A percentile compares a stretch with the other conserved stretches of the same genome.
Evolutionary conservation across 352 stramenopile genomes (phyloP).

Genomic region (Phytophthora sansomeana): DNA sequence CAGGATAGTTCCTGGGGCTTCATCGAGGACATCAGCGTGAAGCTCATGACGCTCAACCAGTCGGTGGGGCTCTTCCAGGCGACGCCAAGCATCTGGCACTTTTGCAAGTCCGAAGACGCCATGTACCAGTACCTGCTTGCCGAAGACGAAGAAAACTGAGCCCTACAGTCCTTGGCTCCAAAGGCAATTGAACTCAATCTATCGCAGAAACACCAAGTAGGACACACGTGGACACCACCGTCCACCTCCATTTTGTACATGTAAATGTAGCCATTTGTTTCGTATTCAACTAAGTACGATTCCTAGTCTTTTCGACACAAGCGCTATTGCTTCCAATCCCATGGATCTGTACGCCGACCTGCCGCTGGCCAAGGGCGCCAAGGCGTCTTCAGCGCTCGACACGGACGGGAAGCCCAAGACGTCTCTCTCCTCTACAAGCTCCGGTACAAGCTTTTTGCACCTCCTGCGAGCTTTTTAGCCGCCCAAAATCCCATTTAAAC

Average conservation of each 20-base stretch:
- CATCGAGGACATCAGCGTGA: slow-evolving; percentile 78
- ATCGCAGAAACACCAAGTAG: neutral
- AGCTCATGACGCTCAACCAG: slow-evolving; percentile 69
- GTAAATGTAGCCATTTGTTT: slow-evolving; percentile 36
- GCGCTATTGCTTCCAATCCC: neutral
- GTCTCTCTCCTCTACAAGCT: slow-evolving; percentile 37
- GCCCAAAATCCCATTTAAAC: slow-evolving; percentile 2
- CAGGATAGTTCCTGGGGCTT: slow-evolving; percentile 87
- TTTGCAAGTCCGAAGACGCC: slow-evolving; percentile 82
- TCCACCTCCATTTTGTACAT: slow-evolving; percentile 34
- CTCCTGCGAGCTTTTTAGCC: neutral
- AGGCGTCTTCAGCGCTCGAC: slow-evolving; percentile 54
- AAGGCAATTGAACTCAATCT: too few relatives aligned
- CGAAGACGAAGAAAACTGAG: slow-evolving; percentile 69
- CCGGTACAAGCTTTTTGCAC: slow-evolving; percentile 24
- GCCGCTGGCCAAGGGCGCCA: slow-evolving; percentile 69
- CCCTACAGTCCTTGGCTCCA: neutral
- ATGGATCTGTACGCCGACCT: slow-evolving; percentile 89
- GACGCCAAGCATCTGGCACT: slow-evolving; percentile 82
- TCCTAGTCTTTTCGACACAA: slow-evolving; percentile 5
- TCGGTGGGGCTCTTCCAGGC: slow-evolving; percentile 76
- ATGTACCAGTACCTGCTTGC: slow-evolving; percentile 83
- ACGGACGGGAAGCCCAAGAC: slow-evolving; percentile 60
- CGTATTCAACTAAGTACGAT: slow-evolving; percentile 15
- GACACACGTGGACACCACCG: slow-evolving; percentile 19